Conservation (phyloP, 2,329 filamentous ascomycete genomes). For the Neopestalotiopsis rosae region DNA sequence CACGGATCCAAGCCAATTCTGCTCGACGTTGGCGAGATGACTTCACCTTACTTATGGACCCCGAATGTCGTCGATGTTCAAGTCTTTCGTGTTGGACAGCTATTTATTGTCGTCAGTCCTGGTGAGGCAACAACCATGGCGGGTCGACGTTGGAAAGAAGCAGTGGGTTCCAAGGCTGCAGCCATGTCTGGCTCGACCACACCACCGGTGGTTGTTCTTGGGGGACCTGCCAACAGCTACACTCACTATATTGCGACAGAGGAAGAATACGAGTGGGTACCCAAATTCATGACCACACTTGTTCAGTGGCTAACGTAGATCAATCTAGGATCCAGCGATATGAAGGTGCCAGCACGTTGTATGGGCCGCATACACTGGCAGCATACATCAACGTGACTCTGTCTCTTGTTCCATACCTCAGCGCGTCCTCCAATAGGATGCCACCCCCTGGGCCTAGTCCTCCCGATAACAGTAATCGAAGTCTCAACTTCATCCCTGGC, state of each 20-base stretch:
- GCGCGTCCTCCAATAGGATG: conserved; percentile 46
- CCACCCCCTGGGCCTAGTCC: conserved; percentile 62
- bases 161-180: conserved; percentile 62
- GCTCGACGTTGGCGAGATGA: conserved; percentile 85
- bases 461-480: conserved; percentile 77
- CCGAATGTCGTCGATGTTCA: conserved; percentile 93
- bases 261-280: conserved; percentile 70
- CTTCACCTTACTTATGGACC: conserved; percentile 81
- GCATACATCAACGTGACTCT: conserved; percentile 85
- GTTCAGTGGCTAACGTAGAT: not conserved
- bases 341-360: conserved; percentile 88
- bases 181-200: conserved; percentile 45
- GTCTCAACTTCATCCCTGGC: conserved; percentile 77
- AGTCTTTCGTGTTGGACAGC: conserved; percentile 79
- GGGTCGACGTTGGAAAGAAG: conserved; percentile 82
- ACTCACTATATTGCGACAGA: conserved; percentile 81
- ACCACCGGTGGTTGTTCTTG: conserved; percentile 76
- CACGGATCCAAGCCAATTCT: conserved; percentile 85
- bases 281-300: not conserved
- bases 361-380: conserved; percentile 82
- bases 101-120: conserved; percentile 83
- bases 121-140: conserved; percentile 94
- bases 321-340: conserved; percentile 74
- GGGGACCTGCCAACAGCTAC: conserved; percentile 90
- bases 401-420: conserved; percentile 70